phyloP scores from a whole-genome alignment of 2,329 filamentous ascomycete genomes.

The Neodidymelliopsis sp. region DNA sequence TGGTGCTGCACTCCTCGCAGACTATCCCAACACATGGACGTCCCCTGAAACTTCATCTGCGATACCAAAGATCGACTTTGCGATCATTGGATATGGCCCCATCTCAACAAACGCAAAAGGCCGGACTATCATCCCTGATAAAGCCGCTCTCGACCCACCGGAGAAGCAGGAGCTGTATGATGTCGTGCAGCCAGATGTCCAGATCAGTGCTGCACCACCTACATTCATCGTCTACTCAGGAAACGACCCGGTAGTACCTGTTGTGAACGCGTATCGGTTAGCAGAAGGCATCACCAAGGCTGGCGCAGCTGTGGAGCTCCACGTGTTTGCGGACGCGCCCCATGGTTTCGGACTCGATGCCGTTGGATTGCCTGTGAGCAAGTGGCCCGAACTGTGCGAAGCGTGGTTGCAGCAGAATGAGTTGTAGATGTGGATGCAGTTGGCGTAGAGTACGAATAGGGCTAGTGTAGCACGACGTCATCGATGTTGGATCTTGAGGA shows the following conservation, averaged over 20 bases:
- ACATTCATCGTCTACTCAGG: constrained; percentile 30
- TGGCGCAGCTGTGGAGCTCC: constrained; percentile 23
- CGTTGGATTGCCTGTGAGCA: constrained; percentile 19
- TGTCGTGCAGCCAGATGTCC: constrained; percentile 28
- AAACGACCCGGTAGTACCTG: constrained; percentile 28
- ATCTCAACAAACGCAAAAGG: constrained; percentile 32
- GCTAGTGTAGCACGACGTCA: constrained; percentile 17
- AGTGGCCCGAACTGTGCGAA: constrained; percentile 26
- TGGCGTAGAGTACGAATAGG: not conserved
- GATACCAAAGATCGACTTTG: constrained; percentile 19
- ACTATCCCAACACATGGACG: constrained; percentile 21
- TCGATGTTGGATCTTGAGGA: constrained; percentile 5
- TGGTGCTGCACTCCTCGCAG: constrained; percentile 22
- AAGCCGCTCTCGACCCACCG: constrained; percentile 21
- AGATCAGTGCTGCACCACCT: constrained; percentile 18
- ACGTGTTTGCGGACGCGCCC: constrained; percentile 31
- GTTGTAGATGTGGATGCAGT: constrained; percentile 6
- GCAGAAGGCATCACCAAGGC: constrained; percentile 20
- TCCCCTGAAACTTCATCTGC: constrained; percentile 3
- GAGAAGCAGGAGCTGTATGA: constrained; percentile 31
- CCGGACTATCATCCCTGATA: constrained; percentile 22
- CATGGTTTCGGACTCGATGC: constrained; percentile 32
- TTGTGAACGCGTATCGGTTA: constrained; percentile 27
- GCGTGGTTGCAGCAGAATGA: constrained; percentile 25
- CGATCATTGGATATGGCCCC: constrained; percentile 29